Evolutionary conservation across 768 basidiomycete species (phyloP).

Genomic region (Hypsizygus marmoreus): DNA sequence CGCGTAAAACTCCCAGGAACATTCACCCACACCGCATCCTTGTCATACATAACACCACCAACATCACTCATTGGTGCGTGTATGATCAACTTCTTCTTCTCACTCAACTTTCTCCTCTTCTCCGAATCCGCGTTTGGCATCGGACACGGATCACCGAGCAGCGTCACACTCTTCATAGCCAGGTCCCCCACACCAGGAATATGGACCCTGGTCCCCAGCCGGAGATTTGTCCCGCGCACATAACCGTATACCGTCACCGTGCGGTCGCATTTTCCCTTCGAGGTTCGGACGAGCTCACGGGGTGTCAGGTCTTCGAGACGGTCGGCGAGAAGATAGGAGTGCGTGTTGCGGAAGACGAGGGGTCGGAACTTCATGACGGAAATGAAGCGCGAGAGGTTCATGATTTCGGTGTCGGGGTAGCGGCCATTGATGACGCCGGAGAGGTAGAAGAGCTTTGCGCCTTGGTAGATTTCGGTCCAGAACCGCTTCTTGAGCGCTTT

Average conservation of each 20-base stretch:
- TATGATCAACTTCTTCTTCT: constrained; percentile 89
- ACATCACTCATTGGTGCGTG: constrained; percentile 99
- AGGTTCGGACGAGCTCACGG: constrained; percentile 74
- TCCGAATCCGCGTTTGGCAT: constrained; percentile 90
- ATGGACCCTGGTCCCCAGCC: constrained; percentile 78
- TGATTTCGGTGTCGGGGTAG: constrained; percentile 95
- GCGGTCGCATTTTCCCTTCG: constrained; percentile 90
- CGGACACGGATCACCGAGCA: constrained; percentile 93
- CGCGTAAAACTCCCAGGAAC: constrained; percentile 93
- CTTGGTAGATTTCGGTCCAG: constrained; percentile 99
- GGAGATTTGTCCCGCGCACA: constrained; percentile 85
- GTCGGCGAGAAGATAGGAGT: constrained; percentile 94
- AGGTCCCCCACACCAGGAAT: constrained; percentile 95
- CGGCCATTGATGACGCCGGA: constrained; percentile 96
- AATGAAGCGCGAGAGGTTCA: constrained; percentile 95
- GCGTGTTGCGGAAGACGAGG: constrained; percentile 90
- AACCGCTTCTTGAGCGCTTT: constrained; percentile 96
- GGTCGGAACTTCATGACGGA: constrained; percentile 99
- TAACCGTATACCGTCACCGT: constrained; percentile 94
- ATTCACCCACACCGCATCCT: constrained; percentile 97
- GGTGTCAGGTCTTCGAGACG: constrained; percentile 94
- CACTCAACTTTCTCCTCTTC: constrained; percentile 88
- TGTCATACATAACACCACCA: constrained; percentile 95
- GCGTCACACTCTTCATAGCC: constrained; percentile 67
- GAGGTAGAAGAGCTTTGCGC: constrained; percentile 97